phyloP scores from a whole-genome alignment of 1,139 yeast genomes.

The Pichia sp. region DNA sequence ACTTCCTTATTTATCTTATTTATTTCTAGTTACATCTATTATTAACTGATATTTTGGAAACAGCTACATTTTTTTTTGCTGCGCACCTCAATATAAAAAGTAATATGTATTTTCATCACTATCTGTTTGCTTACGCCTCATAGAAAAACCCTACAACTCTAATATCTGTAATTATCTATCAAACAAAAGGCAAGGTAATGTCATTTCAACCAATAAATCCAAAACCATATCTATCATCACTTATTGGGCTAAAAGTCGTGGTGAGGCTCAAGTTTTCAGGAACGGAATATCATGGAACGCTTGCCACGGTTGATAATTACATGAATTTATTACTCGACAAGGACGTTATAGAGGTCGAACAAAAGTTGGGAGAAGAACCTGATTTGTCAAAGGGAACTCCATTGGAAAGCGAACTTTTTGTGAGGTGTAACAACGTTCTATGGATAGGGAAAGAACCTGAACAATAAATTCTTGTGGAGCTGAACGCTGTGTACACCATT shows the following conservation, averaged over 20 bases:
- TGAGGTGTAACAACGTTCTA: conserved; percentile 76
- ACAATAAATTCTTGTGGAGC: background rate
- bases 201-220: conserved; percentile 77
- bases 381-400: conserved; percentile 17
- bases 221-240: conserved; percentile 78
- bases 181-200: conserved; percentile 19
- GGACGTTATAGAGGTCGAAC: conserved; percentile 33
- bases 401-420: conserved; percentile 57
- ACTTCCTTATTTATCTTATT: conserved; percentile 5
- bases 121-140: too few relatives aligned
- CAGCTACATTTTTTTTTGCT: background rate
- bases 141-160: too few relatives aligned
- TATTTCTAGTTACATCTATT: conserved; percentile 1
- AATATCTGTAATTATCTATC: too few relatives aligned
- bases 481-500: background rate
- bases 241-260: conserved; percentile 64
- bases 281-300: conserved; percentile 83
- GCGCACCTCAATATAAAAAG: background rate
- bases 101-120: too few relatives aligned
- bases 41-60: background rate
- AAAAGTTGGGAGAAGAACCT: conserved; percentile 14
- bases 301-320: conserved; percentile 82
- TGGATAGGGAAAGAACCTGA: conserved; percentile 46
- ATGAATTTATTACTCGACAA: conserved; percentile 77
- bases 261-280: conserved; percentile 91